A percentile compares a stretch with the other conserved stretches of the same genome.
These are phyloP conservation scores for Sporisorium scitamineum DNA, from an alignment of 1,284 basidiomycete genomes.

Conservation along the genomic window DNA sequence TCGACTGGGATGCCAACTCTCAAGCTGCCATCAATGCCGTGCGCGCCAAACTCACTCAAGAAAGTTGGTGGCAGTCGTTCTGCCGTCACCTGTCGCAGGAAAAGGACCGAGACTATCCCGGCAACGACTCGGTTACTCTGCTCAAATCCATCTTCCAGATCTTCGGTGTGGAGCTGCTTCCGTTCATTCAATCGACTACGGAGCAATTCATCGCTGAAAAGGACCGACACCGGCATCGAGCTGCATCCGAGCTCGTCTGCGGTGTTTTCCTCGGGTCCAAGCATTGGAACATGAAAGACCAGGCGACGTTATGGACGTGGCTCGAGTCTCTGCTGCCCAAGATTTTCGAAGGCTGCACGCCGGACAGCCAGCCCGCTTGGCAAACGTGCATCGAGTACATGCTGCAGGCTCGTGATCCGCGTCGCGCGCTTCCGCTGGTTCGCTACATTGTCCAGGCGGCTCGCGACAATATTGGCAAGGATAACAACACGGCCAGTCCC, in stretches of 20 bases:
- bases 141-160: slow-evolving; percentile 73
- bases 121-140: slow-evolving; percentile 70
- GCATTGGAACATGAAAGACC: slow-evolving; percentile 82
- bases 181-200: slow-evolving; percentile 75
- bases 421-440: slow-evolving; percentile 81
- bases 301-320: slow-evolving; percentile 83
- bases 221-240: slow-evolving; percentile 92
- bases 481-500: slow-evolving; percentile 47
- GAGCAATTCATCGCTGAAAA: slow-evolving; percentile 75
- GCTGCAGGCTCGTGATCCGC: slow-evolving; percentile 83
- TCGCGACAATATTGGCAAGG: slow-evolving; percentile 48
- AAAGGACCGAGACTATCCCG: slow-evolving; percentile 63
- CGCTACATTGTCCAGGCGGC: slow-evolving; percentile 72
- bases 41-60: slow-evolving; percentile 72
- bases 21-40: slow-evolving; percentile 76
- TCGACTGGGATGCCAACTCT: slow-evolving; percentile 79
- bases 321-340: slow-evolving; percentile 77
- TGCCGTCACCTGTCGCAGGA: slow-evolving; percentile 65
- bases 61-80: slow-evolving; percentile 75
- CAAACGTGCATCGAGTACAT: slow-evolving; percentile 72
- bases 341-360: slow-evolving; percentile 76
- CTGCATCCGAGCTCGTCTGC: slow-evolving; percentile 85
- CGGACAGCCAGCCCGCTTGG: slow-evolving; percentile 71
- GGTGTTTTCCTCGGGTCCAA: slow-evolving; percentile 83
- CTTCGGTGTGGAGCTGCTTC: slow-evolving; percentile 74